Conservation (phyloP, 2,329 filamentous ascomycete species). For the Fusarium sp. region DNA sequence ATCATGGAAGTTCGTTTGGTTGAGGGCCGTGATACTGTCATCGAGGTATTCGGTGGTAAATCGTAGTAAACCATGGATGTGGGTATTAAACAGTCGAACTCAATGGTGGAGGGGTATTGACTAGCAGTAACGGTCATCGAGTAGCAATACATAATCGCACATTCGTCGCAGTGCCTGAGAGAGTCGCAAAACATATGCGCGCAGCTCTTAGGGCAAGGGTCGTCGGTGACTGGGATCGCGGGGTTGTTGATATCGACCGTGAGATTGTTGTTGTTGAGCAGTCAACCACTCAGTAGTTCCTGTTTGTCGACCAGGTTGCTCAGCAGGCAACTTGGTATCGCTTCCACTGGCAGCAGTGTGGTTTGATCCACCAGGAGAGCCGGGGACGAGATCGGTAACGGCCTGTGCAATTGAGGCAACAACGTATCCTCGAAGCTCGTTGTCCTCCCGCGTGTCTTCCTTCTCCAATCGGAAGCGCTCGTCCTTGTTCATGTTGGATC, state of each 20-base stretch:
- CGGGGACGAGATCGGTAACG: constrained; percentile 74
- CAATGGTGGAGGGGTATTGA: neutral
- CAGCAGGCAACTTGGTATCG: constrained; percentile 70
- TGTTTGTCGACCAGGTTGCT: constrained; percentile 65
- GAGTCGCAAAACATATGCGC: constrained; percentile 35
- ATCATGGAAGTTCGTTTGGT: constrained; percentile 37
- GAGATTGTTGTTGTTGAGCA: constrained; percentile 58
- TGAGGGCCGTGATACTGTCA: constrained; percentile 41
- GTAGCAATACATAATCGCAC: constrained; percentile 5
- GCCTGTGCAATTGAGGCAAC: constrained; percentile 78
- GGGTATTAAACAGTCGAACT: constrained; percentile 20
- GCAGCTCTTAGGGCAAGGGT: constrained; percentile 47
- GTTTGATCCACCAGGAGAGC: constrained; percentile 46
- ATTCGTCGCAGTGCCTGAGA: constrained; percentile 13
- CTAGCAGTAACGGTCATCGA: constrained; percentile 6
- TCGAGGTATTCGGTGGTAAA: constrained; percentile 40
- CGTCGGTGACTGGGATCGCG: constrained; percentile 59
- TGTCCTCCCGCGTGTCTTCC: constrained; percentile 80
- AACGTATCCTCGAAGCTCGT: constrained; percentile 78
- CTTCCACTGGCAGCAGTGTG: constrained; percentile 51
- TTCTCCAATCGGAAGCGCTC: constrained; percentile 84
- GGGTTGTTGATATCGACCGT: constrained; percentile 57
- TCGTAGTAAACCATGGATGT: constrained; percentile 32
- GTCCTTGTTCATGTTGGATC: constrained; percentile 86
- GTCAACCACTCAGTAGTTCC: constrained; percentile 64